Percentiles rank a stretch among this genome's conserved stretches.
These are phyloP conservation scores for Pharus latifolius DNA, from an alignment of 176 grass and related monocot genomes.

Conservation along the genomic window DNA sequence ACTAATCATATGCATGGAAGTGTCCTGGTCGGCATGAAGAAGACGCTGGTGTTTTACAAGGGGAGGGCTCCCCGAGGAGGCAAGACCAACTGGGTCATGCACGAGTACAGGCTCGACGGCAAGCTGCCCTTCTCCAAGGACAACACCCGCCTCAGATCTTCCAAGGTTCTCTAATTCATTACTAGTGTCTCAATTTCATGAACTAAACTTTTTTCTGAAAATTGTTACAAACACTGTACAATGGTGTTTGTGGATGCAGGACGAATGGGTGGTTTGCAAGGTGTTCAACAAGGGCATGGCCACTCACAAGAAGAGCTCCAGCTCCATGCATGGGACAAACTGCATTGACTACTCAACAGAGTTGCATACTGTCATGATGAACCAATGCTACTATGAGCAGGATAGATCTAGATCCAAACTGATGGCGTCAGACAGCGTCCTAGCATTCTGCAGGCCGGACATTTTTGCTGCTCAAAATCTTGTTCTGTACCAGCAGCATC, in stretches of 20 bases:
- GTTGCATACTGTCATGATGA: neutral
- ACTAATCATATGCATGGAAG: no score
- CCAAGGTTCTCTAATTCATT: neutral
- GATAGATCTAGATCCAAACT: no score
- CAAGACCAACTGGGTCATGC: conserved; percentile 90
- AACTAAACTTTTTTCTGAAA: neutral
- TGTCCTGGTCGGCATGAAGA: conserved; percentile 7
- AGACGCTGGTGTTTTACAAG: conserved; percentile 1
- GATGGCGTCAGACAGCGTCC: no score
- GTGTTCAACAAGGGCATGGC: neutral
- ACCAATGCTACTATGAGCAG: neutral
- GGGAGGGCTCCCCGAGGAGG: neutral
- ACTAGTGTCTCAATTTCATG: neutral
- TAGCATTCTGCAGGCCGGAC: no score
- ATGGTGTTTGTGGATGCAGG: neutral
- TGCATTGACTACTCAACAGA: neutral
- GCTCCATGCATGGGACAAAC: neutral
- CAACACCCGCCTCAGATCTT: neutral
- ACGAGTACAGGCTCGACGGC: conserved; percentile 55
- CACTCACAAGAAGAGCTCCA: neutral
- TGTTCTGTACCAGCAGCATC: no score
- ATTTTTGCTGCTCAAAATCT: no score
- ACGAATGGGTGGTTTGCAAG: neutral
- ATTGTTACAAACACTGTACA: neutral
- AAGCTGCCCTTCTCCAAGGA: neutral